Base-by-base conservation (phyloP, 352 stramenopile genomes). In the Pythium insidiosum region DNA sequence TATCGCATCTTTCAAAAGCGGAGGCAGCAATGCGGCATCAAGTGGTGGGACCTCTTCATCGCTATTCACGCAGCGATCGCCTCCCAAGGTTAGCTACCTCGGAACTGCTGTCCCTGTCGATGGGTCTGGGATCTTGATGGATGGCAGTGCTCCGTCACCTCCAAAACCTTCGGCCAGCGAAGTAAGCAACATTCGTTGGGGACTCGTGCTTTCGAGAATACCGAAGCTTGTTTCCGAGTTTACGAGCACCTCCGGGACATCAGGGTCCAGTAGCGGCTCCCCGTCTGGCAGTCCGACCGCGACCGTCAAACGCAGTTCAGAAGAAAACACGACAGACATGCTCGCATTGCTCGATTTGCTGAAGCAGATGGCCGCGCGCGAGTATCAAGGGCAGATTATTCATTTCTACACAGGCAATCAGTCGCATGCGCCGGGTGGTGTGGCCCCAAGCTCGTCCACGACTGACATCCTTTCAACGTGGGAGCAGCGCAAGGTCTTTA, bases 361-460 rank as follows among this genome's bases (percentile, higher is more conserved):
- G 19, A 60, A 63, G 38, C 75, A 81, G 58, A 82, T 85, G 69
- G 69, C 64, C 4, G 46, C 62, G 9, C 69, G 63, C 15, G 75
- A 88, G 18, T 66, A 63, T 24, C 72, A 84, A 43, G 43, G 54
- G 4, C 65, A 81, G 46, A 73, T 85, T 15, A 39, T 60, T 21
- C 54, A 63, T 13, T 88, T 68, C 55, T 88, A 88, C 42, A 59
- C 45, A 7, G 63, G 68, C 4, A 26, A 11, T 20, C 28, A 23
- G 18, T 47, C 7, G n/a, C 9, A 21, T 18, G 15, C 28, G 15
- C 28, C 28, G 11, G 23, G 6, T 47, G 25, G 21, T 37, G 6
- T n/a, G 40, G 10, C 5, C 13, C 18, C 21, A 9, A 7, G 13
- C 35, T 23, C 6, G 16, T 11, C 11, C 28, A 15, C 28, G 18